Evolutionary conservation across 2,329 filamentous ascomycete genomes (phyloP).

Genomic region (Monilinia laxa): DNA sequence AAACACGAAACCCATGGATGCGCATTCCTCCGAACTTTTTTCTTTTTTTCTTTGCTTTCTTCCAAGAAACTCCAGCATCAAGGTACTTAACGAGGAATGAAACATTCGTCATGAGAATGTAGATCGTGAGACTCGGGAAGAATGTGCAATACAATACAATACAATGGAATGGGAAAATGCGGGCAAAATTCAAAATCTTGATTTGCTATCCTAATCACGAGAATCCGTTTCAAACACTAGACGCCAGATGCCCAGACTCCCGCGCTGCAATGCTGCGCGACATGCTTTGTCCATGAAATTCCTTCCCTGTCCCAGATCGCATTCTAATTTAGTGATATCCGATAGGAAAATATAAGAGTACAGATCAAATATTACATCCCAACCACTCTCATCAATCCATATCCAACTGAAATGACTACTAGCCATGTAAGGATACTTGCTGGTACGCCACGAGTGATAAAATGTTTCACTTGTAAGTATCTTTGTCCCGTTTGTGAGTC

Average conservation of each 20-base stretch:
- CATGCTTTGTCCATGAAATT: not conserved
- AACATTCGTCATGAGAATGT: not conserved
- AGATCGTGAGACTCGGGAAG: not conserved
- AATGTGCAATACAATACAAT: too few relatives aligned
- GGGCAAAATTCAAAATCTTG: not conserved
- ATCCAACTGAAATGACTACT: conserved; percentile 86
- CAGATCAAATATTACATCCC: conserved; percentile 30
- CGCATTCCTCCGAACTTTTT: not conserved
- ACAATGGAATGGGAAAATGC: not conserved
- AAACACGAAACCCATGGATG: not conserved
- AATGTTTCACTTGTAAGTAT: conserved; percentile 90
- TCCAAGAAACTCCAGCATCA: not conserved
- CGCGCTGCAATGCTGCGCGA: conserved; percentile 2
- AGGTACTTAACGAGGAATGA: conserved; percentile 1
- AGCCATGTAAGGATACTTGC: conserved; percentile 77
- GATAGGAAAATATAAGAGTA: not conserved
- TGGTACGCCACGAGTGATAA: conserved; percentile 89
- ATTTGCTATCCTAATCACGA: conserved; percentile 5
- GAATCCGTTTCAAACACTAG: not conserved
- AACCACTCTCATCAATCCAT: conserved; percentile 72
- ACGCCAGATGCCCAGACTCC: not conserved
- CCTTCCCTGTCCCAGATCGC: not conserved
- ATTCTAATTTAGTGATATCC: conserved; percentile 1
- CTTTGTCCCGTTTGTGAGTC: conserved; percentile 85
- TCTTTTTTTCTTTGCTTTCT: too few relatives aligned